These are phyloP conservation scores for Echium plantagineum DNA, from an alignment of 257 asterid species.

Conservation along the genomic window DNA sequence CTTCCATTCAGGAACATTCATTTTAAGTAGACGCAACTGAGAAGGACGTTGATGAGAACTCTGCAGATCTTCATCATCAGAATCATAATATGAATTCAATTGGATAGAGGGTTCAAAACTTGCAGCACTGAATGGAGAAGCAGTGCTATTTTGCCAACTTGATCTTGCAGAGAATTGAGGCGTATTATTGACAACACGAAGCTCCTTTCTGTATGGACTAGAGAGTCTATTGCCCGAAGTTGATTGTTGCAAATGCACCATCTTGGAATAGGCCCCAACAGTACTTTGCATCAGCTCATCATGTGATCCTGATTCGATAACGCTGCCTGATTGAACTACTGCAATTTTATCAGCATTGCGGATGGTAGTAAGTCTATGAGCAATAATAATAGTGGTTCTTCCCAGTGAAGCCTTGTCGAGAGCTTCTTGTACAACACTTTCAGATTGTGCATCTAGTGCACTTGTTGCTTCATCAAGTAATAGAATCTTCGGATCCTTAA, in stretches of 20 bases:
- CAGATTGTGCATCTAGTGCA: slow-evolving; percentile 69
- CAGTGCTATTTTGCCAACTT: slow-evolving; percentile 43
- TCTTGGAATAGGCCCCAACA: slow-evolving; percentile 35
- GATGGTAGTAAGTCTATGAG: slow-evolving; percentile 61
- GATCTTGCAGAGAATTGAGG: slow-evolving; percentile 23
- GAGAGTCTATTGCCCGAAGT: slow-evolving; percentile 10
- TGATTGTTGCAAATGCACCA: slow-evolving; percentile 47
- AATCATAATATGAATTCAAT: slow-evolving; percentile 30
- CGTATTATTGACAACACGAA: slow-evolving; percentile 10
- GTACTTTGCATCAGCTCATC: slow-evolving; percentile 34
- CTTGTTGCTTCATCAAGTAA: slow-evolving; percentile 81
- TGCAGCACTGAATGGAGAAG: slow-evolving; percentile 37
- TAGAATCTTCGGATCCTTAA: slow-evolving; percentile 55
- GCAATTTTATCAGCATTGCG: slow-evolving; percentile 37
- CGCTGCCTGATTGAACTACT: slow-evolving; percentile 47
- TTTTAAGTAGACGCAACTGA: slow-evolving; percentile 32
- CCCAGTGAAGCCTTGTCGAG: slow-evolving; percentile 50
- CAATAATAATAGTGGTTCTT: slow-evolving; percentile 54
- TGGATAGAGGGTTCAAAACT: slow-evolving; percentile 25
- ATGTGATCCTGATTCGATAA: slow-evolving; percentile 59
- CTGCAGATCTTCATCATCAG: slow-evolving; percentile 23
- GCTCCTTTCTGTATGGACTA: slow-evolving; percentile 4
- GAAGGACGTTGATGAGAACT: slow-evolving; percentile 18
- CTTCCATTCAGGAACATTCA: slow-evolving; percentile 70
- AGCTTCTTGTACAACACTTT: slow-evolving; percentile 53